Base-by-base conservation (phyloP, 345 rosid genomes). In the Raphanus sativus region DNA sequence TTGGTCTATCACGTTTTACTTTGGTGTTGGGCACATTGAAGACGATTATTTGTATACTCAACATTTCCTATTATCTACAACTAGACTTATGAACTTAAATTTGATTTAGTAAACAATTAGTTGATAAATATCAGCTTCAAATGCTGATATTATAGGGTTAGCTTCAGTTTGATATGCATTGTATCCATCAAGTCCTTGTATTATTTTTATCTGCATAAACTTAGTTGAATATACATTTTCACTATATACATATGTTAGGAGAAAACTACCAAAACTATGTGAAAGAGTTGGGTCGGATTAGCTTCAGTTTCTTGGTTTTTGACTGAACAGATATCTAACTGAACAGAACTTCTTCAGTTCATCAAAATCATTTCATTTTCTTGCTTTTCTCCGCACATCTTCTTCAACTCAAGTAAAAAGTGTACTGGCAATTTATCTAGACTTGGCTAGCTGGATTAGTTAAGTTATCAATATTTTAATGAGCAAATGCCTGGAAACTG, bases 381-480 rank as follows among this genome's bases (percentile, higher is more conserved):
- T 50, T 50, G 8, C 9, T 15, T 16, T 8, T 52, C 16, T 16
- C 59, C 59, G 7, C 59, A 50, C 54, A 52, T 52, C 25, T 54
- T 42, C 15, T 45, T 55, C 8, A 25, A 33, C 29, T 42, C 73
- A 58, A 15, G 60, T 42, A 59, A 13, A 17, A 62, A 62, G 25
- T 62, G 28, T 29, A 28, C 48, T 70, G 80, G 42, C 62, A 32
- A n/a, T 65, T 40, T 58, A 29, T 59, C 30, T 72, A 66, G 64
- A 58, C 72, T 59, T 56, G 30, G 16, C 26, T 55, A 17, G 69
- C 56, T 66, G 77, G 56, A 78, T 73, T 67, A 67, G 59, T 73
- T 78, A 66, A 33, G 73, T 10, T 50, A 55, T 34, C 80, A 65
- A 56, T 78, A 78, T 78, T 66, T 50, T n/a, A 65, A 78, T 72